Evolutionary conservation across 2,329 filamentous ascomycete genomes (phyloP).

Genomic region (Coniochaeta pulveracea): DNA sequence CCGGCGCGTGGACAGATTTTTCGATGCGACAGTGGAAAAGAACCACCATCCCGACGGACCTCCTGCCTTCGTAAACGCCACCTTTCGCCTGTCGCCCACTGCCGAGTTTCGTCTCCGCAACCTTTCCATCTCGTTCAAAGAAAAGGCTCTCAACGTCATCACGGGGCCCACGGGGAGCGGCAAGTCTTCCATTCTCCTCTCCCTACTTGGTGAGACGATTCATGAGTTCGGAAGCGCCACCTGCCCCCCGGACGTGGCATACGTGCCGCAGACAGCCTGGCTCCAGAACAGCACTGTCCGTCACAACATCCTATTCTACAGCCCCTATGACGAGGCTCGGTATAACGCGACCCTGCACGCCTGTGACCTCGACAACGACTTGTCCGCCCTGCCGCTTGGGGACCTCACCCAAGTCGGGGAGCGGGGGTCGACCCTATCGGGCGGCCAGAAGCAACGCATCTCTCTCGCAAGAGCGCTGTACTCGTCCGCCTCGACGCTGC

Average conservation of each 20-base stretch:
- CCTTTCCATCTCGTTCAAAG: slow-evolving; percentile 11
- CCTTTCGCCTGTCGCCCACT: slow-evolving; percentile 15
- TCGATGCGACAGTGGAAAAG: slow-evolving; percentile 6
- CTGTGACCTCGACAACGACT: slow-evolving; percentile 8
- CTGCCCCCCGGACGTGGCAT: slow-evolving; percentile 20
- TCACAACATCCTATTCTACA: slow-evolving; percentile 82
- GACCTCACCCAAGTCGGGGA: slow-evolving; percentile 9
- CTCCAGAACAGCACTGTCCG: slow-evolving; percentile 84
- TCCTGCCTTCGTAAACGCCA: slow-evolving; percentile 15
- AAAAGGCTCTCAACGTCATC: slow-evolving; percentile 19
- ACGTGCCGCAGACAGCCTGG: slow-evolving; percentile 67
- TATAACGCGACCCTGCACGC: slow-evolving; percentile 6
- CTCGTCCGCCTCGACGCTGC: slow-evolving; percentile 64
- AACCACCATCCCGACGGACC: slow-evolving; percentile 15
- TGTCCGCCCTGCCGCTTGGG: slow-evolving; percentile 5
- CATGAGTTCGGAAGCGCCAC: slow-evolving; percentile 12
- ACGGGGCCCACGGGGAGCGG: slow-evolving; percentile 20
- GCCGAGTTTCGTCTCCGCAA: slow-evolving; percentile 15
- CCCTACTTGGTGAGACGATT: slow-evolving; percentile 17
- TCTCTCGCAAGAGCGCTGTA: slow-evolving; percentile 67
- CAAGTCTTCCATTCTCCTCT: slow-evolving; percentile 19
- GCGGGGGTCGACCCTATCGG: slow-evolving; percentile 8
- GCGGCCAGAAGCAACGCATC: slow-evolving; percentile 12
- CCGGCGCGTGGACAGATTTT: slow-evolving; percentile 19
- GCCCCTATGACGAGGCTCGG: slow-evolving; percentile 25